phyloP scores from a whole-genome alignment of 179 eudicot species.

The Beta lomatogona region DNA sequence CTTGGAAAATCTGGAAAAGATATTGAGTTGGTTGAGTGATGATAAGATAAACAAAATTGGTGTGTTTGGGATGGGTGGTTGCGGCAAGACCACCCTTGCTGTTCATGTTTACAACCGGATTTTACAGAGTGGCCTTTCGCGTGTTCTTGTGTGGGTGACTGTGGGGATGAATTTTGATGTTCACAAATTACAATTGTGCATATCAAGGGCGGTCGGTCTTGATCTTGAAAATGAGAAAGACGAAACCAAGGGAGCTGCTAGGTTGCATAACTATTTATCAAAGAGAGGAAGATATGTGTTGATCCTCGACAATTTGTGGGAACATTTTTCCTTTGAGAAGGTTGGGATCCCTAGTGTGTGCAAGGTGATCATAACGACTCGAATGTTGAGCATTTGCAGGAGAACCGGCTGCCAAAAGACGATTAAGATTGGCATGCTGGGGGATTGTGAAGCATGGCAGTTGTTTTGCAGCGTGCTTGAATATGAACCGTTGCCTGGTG shows the following conservation, averaged over 20 bases:
- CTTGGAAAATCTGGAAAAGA: background rate
- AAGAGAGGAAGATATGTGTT: background rate
- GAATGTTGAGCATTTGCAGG: conserved; percentile 3
- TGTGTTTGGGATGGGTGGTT: conserved; percentile 18
- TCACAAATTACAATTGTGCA: background rate
- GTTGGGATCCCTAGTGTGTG: conserved; percentile 20
- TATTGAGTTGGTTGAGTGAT: background rate
- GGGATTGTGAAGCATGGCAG: background rate
- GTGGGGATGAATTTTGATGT: background rate
- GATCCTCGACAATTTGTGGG: conserved; percentile 16
- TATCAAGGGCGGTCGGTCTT: background rate
- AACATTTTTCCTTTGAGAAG: background rate
- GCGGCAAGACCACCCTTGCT: conserved; percentile 10
- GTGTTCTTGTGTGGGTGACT: conserved; percentile 8
- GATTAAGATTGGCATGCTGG: background rate
- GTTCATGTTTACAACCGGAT: background rate
- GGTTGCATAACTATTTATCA: background rate
- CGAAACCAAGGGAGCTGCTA: conserved; percentile 10
- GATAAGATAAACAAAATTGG: conserved; percentile 11
- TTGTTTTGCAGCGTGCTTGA: conserved; percentile 12
- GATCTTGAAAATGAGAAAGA: background rate
- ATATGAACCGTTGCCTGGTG: background rate
- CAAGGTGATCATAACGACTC: conserved; percentile 18
- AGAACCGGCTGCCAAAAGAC: conserved; percentile 2
- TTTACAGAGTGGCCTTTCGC: background rate